Evolutionary conservation across 2,329 filamentous ascomycete genomes (phyloP), one percentile per base, ranked within the genome.

Genomic region (Talaromyces sp.): DNA sequence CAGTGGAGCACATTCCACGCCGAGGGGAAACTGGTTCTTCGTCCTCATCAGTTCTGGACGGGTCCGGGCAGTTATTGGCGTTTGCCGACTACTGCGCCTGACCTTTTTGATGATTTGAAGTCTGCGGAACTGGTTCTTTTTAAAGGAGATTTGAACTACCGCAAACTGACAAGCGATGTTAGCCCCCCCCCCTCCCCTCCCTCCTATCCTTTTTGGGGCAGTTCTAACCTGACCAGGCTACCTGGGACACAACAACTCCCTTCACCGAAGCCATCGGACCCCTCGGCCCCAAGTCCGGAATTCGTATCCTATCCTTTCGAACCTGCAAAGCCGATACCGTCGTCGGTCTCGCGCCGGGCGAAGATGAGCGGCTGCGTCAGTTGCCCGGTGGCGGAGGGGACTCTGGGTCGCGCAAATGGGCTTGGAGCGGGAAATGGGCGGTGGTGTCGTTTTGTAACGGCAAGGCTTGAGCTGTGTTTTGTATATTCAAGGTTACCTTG

Each of bases 311-410:
- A 30, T 90, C 95, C 0, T 82, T 99, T 64, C 85, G 95, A 61
- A 99, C 95, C 0, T 97, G 93, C 82, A 99, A 99, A 79, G 93
- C 93, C 0, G 95, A 99, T 72, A 91, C 96, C 8, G 92, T 98
- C 0, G 95, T 97, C 28, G 93, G 92, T 0, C 81, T 99, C n/a
- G 83, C 87, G 15, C 75, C 86, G 9, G 93, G 93, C 7, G 85
- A 89, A 72, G 95, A 99, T 71, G 92, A 97, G 78, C 85, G 88
- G 73, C 80, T 98, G 58, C 86, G 83, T 66, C 80, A 83, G 9
- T 83, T 78, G 58, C 86, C 90, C 58, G 86, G 83, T 17, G 90
- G 90, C 1, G 90, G 89, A 3, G 90, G 88, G 17, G 87, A 92
- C 64, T 84, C 66, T 75, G 89, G 74, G 61, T 83, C 86, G 27